These are phyloP conservation scores for Stenogyne calaminthoides DNA, from an alignment of 305 asterid genomes.

Conservation along the genomic window DNA sequence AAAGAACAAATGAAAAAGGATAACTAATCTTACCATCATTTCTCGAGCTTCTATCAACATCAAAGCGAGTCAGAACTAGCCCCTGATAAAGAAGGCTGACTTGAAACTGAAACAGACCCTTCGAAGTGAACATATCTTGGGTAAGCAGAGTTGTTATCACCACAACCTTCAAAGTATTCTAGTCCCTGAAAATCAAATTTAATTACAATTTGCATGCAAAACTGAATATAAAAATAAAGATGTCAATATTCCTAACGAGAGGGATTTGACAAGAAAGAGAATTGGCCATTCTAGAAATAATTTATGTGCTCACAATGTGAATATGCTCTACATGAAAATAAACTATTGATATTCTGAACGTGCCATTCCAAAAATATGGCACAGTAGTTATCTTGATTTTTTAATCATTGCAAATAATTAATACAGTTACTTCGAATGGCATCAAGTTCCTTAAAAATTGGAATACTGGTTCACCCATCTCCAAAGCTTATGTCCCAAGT, in stretches of 20 bases:
- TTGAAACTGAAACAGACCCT: slow-evolving; percentile 50
- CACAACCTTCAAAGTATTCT: slow-evolving; percentile 40
- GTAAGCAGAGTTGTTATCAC: slow-evolving; percentile 36
- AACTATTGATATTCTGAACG: background rate
- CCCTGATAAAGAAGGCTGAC: slow-evolving; percentile 64
- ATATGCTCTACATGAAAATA: background rate
- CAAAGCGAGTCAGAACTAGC: slow-evolving; percentile 61
- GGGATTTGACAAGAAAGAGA: slow-evolving; percentile 2
- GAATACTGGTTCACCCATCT: background rate
- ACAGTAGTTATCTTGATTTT: too few relatives aligned
- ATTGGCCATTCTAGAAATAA: slow-evolving; percentile 10
- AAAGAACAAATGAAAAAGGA: slow-evolving; percentile 20
- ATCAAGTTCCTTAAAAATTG: slow-evolving; percentile 4
- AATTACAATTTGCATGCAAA: background rate
- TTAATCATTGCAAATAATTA: background rate
- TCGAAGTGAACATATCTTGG: slow-evolving; percentile 41
- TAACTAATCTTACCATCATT: slow-evolving; percentile 50
- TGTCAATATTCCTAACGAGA: background rate
- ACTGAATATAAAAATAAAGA: background rate
- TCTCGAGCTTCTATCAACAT: slow-evolving; percentile 46
- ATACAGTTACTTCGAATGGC: slow-evolving; percentile 6
- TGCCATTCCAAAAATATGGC: too few relatives aligned
- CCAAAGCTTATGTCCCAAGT: background rate
- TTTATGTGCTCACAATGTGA: background rate
- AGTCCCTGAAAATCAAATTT: slow-evolving; percentile 45